Conservation (phyloP, 352 stramenopile species). For the Globisporangium megalacanthum region DNA sequence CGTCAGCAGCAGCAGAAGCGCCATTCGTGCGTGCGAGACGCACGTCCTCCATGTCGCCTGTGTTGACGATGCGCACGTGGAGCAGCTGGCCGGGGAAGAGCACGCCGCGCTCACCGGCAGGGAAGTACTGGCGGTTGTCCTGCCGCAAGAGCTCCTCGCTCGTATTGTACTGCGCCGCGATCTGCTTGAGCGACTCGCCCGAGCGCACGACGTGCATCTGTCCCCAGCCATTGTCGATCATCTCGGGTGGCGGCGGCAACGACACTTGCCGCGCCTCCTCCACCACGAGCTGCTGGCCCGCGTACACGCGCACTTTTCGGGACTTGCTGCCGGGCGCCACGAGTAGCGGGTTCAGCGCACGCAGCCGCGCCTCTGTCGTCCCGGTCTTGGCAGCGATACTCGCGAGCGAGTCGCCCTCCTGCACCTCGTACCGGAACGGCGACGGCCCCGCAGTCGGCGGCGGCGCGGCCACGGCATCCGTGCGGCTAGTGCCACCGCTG, state of each 20-base stretch:
- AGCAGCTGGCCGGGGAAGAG: constrained; percentile 69
- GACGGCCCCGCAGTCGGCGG: constrained; percentile 31
- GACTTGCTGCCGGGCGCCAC: constrained; percentile 26
- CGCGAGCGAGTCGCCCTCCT: constrained; percentile 54
- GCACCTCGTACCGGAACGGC: constrained; percentile 71
- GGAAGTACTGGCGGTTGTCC: constrained; percentile 80
- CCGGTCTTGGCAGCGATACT: constrained; percentile 59
- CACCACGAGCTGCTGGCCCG: constrained; percentile 70
- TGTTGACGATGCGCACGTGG: constrained; percentile 75
- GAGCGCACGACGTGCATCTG: constrained; percentile 77
- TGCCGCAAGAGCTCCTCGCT: constrained; percentile 70
- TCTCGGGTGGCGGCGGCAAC: constrained; percentile 64
- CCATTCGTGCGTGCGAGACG: background rate
- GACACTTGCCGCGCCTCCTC: constrained; percentile 65
- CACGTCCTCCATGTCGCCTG: constrained; percentile 48
- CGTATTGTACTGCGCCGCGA: constrained; percentile 77
- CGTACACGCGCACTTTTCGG: constrained; percentile 43
- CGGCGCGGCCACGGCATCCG: constrained; percentile 14
- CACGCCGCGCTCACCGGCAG: constrained; percentile 58
- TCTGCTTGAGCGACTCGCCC: constrained; percentile 61
- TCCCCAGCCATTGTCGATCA: constrained; percentile 80
- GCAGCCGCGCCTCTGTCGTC: constrained; percentile 47
- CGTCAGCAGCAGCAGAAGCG: background rate
- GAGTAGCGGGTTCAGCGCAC: constrained; percentile 68
- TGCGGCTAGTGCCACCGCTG: constrained; percentile 17